Conservation (phyloP, 805 yeast species). For the Scheffersomyces ergatensis region DNA sequence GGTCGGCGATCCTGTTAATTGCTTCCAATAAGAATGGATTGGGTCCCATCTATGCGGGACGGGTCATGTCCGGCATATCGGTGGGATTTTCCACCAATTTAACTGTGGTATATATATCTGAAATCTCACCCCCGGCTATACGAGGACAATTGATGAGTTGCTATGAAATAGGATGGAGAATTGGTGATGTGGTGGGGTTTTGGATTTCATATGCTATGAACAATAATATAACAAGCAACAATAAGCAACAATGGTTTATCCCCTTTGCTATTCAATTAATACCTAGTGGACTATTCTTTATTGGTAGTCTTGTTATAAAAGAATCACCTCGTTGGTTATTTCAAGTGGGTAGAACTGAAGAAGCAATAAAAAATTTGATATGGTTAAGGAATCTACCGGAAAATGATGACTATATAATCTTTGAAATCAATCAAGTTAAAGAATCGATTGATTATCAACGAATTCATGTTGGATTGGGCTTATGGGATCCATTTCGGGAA, state of each 20-base stretch:
- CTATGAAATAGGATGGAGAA: conserved; percentile 38
- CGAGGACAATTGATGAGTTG: conserved; percentile 30
- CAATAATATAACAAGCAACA: conserved; percentile 17
- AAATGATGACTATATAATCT: conserved; percentile 31
- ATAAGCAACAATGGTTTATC: conserved; percentile 34
- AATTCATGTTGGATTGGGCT: conserved; percentile 26
- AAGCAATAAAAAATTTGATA: conserved; percentile 29
- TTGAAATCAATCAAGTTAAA: conserved; percentile 35
- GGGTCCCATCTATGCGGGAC: conserved; percentile 36
- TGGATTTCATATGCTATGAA: conserved; percentile 36
- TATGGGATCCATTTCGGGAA: conserved; percentile 31
- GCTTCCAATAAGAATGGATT: conserved; percentile 23
- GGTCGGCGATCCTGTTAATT: conserved; percentile 37
- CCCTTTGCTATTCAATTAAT: conserved; percentile 40
- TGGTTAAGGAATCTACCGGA: conserved; percentile 35
- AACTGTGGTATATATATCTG: conserved; percentile 35
- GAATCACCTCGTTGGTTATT: conserved; percentile 39
- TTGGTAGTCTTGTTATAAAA: conserved; percentile 29
- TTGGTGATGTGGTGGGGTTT: conserved; percentile 38
- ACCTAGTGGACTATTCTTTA: conserved; percentile 32
- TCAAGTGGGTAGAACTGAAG: conserved; percentile 26
- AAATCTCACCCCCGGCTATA: conserved; percentile 34
- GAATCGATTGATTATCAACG: conserved; percentile 29
- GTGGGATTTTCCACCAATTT: conserved; percentile 35
- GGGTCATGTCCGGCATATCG: conserved; percentile 35